phyloP scores from a whole-genome alignment of 148 eudicot genomes.

The Cornus controversa region DNA sequence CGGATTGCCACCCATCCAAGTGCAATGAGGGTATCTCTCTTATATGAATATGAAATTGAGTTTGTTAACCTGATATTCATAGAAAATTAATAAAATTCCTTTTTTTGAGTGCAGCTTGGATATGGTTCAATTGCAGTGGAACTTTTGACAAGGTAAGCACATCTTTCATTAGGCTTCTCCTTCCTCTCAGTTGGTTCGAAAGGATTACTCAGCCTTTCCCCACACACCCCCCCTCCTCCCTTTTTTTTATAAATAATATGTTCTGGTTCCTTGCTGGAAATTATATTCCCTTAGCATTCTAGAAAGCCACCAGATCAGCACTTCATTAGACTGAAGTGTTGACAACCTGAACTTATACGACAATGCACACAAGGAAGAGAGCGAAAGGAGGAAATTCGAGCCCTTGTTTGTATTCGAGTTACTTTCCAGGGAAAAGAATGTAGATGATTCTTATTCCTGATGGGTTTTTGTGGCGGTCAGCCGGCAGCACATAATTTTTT shows the following conservation, averaged over 20 bases:
- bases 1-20: conserved; percentile 97
- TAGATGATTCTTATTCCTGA: no score
- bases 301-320: not conserved
- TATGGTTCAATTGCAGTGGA: conserved; percentile 92
- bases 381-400: not conserved
- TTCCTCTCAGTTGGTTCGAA: not conserved
- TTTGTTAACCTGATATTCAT: not conserved
- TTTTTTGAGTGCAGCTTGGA: conserved; percentile 65
- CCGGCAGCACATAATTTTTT: not conserved
- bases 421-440: not conserved
- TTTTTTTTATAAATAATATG: not conserved
- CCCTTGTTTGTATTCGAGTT: not conserved
- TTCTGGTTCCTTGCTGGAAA: not conserved
- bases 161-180: not conserved
- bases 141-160: conserved; percentile 65
- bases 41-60: not conserved
- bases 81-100: not conserved
- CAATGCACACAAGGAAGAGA: not conserved
- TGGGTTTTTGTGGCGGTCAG: no score
- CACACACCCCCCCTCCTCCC: no score
- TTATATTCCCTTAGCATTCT: not conserved
- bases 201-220: not conserved
- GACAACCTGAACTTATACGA: not conserved
- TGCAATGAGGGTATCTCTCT: conserved; percentile 78
- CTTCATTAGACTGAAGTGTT: not conserved